Conservation (phyloP, 176 grass and related monocot genomes). For the Secale cereale region DNA sequence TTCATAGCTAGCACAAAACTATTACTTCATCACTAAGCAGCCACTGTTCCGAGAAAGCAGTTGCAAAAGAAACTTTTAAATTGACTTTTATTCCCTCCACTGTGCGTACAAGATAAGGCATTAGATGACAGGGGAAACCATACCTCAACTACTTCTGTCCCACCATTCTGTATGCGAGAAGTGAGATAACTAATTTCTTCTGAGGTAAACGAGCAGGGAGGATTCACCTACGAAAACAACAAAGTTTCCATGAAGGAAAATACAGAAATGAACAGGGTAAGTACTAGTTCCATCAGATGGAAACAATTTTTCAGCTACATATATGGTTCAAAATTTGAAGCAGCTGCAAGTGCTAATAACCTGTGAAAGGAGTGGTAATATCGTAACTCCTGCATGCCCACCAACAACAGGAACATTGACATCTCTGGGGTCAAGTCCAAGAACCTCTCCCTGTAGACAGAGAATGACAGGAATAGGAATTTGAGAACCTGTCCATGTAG, state of each 20-base stretch:
- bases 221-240: constrained; percentile 47
- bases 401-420: constrained; percentile 89
- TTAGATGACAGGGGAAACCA: background rate
- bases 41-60: background rate
- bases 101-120: background rate
- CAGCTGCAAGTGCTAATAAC: constrained; percentile 10
- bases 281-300: background rate
- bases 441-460: constrained; percentile 63
- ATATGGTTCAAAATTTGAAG: background rate
- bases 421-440: constrained; percentile 79
- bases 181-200: constrained; percentile 81
- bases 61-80: background rate
- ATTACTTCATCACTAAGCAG: background rate
- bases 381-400: constrained; percentile 78
- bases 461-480: constrained; percentile 6
- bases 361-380: constrained; percentile 90
- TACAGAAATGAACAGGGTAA: background rate
- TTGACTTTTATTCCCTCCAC: background rate
- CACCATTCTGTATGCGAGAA: constrained; percentile 88
- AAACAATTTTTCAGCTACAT: background rate
- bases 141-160: constrained; percentile 97
- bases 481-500: background rate
- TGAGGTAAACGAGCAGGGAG: constrained; percentile 58
- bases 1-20: background rate
- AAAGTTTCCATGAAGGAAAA: constrained; percentile 3